Conservation (phyloP, 768 basidiomycete species). For the Suillus cothurnatus region DNA sequence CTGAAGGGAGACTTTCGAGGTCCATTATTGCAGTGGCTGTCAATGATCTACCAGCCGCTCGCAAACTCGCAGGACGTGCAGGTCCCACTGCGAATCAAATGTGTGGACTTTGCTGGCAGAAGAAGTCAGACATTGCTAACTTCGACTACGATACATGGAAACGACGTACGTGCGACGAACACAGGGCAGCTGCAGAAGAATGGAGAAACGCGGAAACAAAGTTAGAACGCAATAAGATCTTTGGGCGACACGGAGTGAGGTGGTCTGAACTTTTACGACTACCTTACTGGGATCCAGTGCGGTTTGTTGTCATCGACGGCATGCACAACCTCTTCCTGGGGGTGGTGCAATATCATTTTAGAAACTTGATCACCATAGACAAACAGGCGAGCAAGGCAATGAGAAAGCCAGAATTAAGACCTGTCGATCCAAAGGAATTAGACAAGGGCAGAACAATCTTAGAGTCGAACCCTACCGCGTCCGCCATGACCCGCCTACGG, state of each 20-base stretch:
- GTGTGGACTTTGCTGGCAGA: no score
- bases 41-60: no score
- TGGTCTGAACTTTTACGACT: conserved; percentile 35
- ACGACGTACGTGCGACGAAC: no score
- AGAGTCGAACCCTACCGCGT: background rate
- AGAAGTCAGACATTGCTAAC: no score
- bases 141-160: no score
- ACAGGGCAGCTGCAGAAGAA: conserved; percentile 12
- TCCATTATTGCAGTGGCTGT: no score
- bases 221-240: background rate
- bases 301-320: conserved; percentile 33
- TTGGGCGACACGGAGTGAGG: conserved; percentile 22
- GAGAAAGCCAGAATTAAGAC: background rate
- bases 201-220: conserved; percentile 21
- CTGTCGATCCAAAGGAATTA: conserved; percentile 2
- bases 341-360: conserved; percentile 12
- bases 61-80: no score
- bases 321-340: conserved; percentile 42
- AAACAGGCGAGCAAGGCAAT: conserved; percentile 10
- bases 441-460: background rate
- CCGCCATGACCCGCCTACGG: background rate
- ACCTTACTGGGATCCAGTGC: conserved; percentile 38
- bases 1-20: no score
- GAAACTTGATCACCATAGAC: conserved; percentile 13
- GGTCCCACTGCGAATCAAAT: no score